Evolutionary conservation across 495 filamentous ascomycete genomes (phyloP), one percentile per base, ranked within the genome.

Genomic region (Cryomyces antarcticus): DNA sequence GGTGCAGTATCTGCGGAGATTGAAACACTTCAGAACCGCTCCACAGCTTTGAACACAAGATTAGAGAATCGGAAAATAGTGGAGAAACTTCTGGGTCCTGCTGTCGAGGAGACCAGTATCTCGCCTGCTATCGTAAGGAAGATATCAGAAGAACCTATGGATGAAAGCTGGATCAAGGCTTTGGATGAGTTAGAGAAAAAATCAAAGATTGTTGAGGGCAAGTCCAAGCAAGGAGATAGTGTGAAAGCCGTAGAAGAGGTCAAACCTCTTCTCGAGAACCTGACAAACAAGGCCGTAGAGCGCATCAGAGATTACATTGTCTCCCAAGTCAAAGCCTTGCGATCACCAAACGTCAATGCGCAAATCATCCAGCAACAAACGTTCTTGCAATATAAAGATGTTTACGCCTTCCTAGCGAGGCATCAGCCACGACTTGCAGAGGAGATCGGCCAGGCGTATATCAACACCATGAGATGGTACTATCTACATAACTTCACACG

Each of bases 391-490:
- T 89, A 82, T 60, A 93, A 80, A 55, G 83, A 92, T 31, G 59
- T 95, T 1, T 97, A 78, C 60, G 67, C 70, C 28, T 97, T 95
- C 54, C 69, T 96, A 31, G 72, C 76, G 34, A 73, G 70, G 46
- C 78, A 83, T 44, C 85, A 96, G 50, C 64, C 77, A 1, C 64
- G 71, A 28, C 71, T 97, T 5, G 81, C 82, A 2, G 78, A 82
- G 31, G 81, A 95, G 54, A 93, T 96, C 49, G 74, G 73, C 13
- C 82, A 88, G 61, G 89, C 89, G 5, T 97, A 97, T 50, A 77
- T 93, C 60, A 93, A 95, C 61, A 97, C 89, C 6, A 95, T 97
- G 88, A 74, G 86, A 37, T 97, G 89, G 89, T 97, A 97, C 52
- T 96, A 96, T 53, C 62, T 76, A 34, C 88, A 79, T 46, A 78